Base-by-base conservation (phyloP, 192 early-diverging fungal genomes). In the Umbelopsis sp. region DNA sequence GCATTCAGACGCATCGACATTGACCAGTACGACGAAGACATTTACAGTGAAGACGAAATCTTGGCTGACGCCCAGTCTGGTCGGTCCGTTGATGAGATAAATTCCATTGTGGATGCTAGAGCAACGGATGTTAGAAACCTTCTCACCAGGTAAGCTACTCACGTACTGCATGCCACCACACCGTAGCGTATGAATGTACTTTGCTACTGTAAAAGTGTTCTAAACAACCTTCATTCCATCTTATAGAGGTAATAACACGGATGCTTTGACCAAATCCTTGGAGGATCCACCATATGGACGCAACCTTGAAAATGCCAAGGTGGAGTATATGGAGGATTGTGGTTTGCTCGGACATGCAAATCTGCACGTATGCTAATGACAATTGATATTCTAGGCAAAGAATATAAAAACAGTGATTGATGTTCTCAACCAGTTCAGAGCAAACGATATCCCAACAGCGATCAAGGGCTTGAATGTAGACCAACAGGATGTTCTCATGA, bases 401-500 rank as follows among this genome's bases (percentile, higher is more conserved):
- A 94, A 92, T 73, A 91, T 90, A 21, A 87, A 86, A 78, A 83
- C 87, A 11, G 95, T 98, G 2, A 88, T 93, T 79, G 94, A 96
- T 32, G 91, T 94, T 1, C 78, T 98, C 45, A 82, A 81, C 56
- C 86, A 89, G n/a, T 87, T 89, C 54, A 85, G 90, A 69, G 77
- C 88, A 14, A 79, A 86, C 26, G 95, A 98, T 54, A 89, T 95
- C 38, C 65, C 84, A 29, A 47, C 69, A 24, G 75, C 93, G 50
- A 79, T 94, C 45, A 87, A 90, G 71, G 36, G 70, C 10, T 82
- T 98, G 70, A 43, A 74, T 0, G 74, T 78, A 1, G 86, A 88
- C 17, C 85, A 92, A 38, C 81, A 91, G 62, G 96, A 97, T 77
- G 82, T 89, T 9, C 75, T 98, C 77, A 88, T 96, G 80, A 97